Evolutionary conservation across 371 early-diverging fungal genomes (phyloP), one percentile per base, ranked within the genome.

Genomic region (Rhizopus delemar): DNA sequence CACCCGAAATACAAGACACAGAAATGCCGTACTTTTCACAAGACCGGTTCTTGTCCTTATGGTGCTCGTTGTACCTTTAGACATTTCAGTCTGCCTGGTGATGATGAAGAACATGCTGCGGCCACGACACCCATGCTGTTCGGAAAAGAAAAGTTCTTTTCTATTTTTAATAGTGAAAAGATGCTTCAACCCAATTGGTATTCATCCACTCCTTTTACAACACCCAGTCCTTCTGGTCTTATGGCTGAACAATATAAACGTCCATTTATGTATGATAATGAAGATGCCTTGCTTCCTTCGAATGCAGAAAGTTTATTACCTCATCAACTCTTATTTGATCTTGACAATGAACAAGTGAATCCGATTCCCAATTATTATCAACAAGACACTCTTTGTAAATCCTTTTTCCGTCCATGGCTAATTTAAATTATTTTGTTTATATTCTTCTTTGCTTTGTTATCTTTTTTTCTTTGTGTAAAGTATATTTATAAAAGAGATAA

Each of bases 1-100:
- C 99, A 99, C 75, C 98, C 97, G 36, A 90, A 92, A 58, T 99
- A 99, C 83, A 97, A 97, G 75, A 90, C 96, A 29, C 90, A 91
- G 67, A 80, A 89, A 6, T 96, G 96, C 68, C 87, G 94, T 53
- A 92, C 91, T 9, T 97, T 86, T 75, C 89, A 90, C 74, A 88
- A 89, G 59, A 88, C 88, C 8, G 98, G 97, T 9, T 70, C 81
- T 28, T 99, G 99, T 75, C 91, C 90, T n/a, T 99, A 97, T 74
- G 96, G 95, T 4, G 78, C 81, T 31, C 93, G 94, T 51, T 99
- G 99, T 75, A 95, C 97, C 45, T 99, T 97, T 80, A 90, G 93
- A 35, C 99, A 99, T 68, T 58, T 62, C 34, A 68, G 67, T 41
- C 50, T 65, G 31, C 65, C 62, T 9, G 65, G 64, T 43, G 69